phyloP scores from a whole-genome alignment of 441 rosid species.

The Melastoma candidum region DNA sequence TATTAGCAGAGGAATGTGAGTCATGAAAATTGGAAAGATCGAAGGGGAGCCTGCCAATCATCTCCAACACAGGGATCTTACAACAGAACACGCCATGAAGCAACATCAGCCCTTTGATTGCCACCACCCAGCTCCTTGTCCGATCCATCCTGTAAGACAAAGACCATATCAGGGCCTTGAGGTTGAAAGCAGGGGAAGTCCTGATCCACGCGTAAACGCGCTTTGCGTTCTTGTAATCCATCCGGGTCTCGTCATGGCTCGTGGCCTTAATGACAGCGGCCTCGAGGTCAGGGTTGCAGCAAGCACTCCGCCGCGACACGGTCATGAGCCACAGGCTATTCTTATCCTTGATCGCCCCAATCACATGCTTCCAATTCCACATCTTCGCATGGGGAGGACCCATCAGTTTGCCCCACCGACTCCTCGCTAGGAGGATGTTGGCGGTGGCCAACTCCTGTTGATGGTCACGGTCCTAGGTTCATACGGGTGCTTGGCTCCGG shows the following conservation, averaged over 20 bases:
- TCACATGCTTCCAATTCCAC: constrained; percentile 40
- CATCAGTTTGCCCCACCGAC: too few species aligned
- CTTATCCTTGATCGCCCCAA: constrained; percentile 60
- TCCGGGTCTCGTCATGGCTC: constrained; percentile 43
- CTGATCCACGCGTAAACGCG: constrained; percentile 57
- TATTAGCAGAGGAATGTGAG: constrained; percentile 24
- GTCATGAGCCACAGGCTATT: constrained; percentile 39
- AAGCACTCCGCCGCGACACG: constrained; percentile 20
- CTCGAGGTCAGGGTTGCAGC: constrained; percentile 48
- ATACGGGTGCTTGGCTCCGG: too few species aligned
- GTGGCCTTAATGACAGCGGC: constrained; percentile 66
- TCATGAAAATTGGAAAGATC: constrained; percentile 56
- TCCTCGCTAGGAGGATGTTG: too few species aligned
- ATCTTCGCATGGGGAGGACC: constrained; percentile 23
- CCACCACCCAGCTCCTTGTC: constrained; percentile 61
- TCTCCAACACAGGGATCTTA: constrained; percentile 28
- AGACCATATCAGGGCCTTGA: constrained; percentile 35
- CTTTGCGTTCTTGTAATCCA: constrained; percentile 55
- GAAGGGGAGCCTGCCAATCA: constrained; percentile 51
- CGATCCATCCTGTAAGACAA: constrained; percentile 40
- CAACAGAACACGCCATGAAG: constrained; percentile 66
- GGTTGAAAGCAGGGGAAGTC: constrained; percentile 40
- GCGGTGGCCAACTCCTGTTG: too few species aligned
- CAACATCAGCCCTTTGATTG: constrained; percentile 61
- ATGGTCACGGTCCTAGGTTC: too few species aligned